Base-by-base conservation (phyloP, 1,284 basidiomycete genomes). In the Kwoniella shivajii region DNA sequence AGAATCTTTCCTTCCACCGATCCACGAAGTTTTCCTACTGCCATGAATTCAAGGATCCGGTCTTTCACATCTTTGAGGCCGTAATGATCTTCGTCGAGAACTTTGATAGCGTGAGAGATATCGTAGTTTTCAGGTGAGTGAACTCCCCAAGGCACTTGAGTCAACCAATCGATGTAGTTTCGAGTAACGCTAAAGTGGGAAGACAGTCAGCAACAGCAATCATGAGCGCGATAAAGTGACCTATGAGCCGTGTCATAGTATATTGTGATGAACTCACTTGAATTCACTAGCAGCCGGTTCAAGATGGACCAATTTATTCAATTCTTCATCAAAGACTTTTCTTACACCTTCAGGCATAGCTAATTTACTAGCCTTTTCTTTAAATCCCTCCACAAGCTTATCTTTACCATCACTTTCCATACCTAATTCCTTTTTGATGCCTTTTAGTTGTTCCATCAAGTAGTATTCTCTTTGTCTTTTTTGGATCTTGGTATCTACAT, bases 1-100 rank as follows among this genome's bases (percentile, higher is more conserved):
- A 99, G 89, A 69, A 99, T 99, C 82, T 99, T 98, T 69, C 95
- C 95, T 74, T 98, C 84, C n/a, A 99, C 93, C 0, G 89, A 94
- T 10, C 95, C 95, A 29, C 92, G 85, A 6, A 99, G 84, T 79
- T 98, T 98, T 45, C 94, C 94, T 11, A 99, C 94, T 0, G 96
- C 96, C 38, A 99, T 84, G 82, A 99, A 99, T 77, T 99, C 95
- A 45, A 99, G 84, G 61, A 99, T 98, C 33, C 95, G 89, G 61
- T 95, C 90, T 78, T 99, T 99, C 74, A 98, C 88, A 72, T 98
- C 93, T 68, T 89, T 88, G 44, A 99, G 82, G 14, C 95, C 95
- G 69, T 98, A 98, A 75, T 99, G 95, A 74, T 98, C 95, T 72
- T 93, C 92, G 69, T 98, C 90, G 20, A 98, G 84, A 1, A 98